A percentile compares a stretch with the other conserved stretches of the same genome.
Conservation (phyloP, 169 alveolate species). For the Babesia ovis region DNA sequence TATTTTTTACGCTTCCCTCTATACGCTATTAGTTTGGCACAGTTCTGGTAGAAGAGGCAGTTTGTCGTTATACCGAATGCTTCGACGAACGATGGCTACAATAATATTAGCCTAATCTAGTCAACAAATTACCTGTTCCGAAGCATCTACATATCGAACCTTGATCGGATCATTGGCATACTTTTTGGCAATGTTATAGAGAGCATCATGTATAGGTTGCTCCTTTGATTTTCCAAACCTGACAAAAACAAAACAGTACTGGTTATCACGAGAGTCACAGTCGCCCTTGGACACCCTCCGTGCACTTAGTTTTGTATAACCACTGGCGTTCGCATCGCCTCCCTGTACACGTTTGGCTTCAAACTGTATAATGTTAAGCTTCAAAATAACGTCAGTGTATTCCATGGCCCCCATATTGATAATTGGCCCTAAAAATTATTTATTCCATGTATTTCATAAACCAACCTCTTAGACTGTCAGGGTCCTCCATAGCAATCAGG, state of each 20-base stretch:
- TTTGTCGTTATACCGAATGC: slow-evolving; percentile 48
- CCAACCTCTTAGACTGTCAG: slow-evolving; percentile 24
- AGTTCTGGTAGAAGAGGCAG: slow-evolving; percentile 48
- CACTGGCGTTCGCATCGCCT: slow-evolving; percentile 36
- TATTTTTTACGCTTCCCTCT: slow-evolving; percentile 58
- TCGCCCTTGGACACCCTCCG: slow-evolving; percentile 69
- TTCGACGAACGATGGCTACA: slow-evolving; percentile 26
- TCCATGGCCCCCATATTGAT: slow-evolving; percentile 32
- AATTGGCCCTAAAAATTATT: slow-evolving; percentile 21
- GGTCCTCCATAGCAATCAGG: slow-evolving; percentile 62
- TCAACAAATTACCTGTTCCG: slow-evolving; percentile 28
- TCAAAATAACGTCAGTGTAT: slow-evolving; percentile 43
- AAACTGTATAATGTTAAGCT: slow-evolving; percentile 41
- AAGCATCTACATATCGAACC: slow-evolving; percentile 63
- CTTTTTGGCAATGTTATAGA: slow-evolving; percentile 67
- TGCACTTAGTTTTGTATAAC: slow-evolving; percentile 69
- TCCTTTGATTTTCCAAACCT: slow-evolving; percentile 42
- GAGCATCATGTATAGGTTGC: slow-evolving; percentile 56
- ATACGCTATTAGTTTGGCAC: slow-evolving; percentile 59
- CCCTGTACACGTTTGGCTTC: slow-evolving; percentile 39
- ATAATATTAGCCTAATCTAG: background rate
- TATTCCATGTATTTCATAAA: background rate
- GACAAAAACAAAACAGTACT: slow-evolving; percentile 62
- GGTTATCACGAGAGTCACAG: slow-evolving; percentile 72
- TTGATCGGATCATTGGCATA: slow-evolving; percentile 75